These are phyloP conservation scores for Alectoria sarmentosa DNA, from an alignment of 495 filamentous ascomycete species.

Conservation along the genomic window DNA sequence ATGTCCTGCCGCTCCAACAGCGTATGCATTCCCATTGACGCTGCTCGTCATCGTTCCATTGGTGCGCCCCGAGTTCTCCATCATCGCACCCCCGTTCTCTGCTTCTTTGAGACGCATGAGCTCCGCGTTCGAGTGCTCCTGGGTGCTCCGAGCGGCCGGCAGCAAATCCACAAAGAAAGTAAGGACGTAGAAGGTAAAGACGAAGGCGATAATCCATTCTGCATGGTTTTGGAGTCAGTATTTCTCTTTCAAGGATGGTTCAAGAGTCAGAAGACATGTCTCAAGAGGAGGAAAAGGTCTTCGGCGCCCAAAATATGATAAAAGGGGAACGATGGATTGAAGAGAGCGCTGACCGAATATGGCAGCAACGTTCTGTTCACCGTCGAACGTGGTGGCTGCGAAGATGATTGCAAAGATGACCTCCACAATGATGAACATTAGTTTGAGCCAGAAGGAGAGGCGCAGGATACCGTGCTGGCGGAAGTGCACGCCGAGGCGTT, in stretches of 20 bases:
- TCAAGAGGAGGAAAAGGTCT: too few relatives aligned
- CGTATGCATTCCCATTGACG: slow-evolving; percentile 5
- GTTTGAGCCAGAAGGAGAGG: slow-evolving; percentile 74
- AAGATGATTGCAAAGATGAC: slow-evolving; percentile 65
- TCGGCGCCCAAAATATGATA: too few relatives aligned
- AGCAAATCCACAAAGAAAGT: slow-evolving; percentile 85
- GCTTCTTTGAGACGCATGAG: slow-evolving; percentile 32
- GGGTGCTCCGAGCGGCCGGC: slow-evolving; percentile 64
- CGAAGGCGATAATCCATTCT: slow-evolving; percentile 64
- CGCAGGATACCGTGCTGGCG: slow-evolving; percentile 65
- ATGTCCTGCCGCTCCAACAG: slow-evolving; percentile 2
- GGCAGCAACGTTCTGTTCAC: slow-evolving; percentile 47
- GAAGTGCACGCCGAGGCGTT: slow-evolving; percentile 71
- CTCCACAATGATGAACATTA: slow-evolving; percentile 58
- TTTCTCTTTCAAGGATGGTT: too few relatives aligned
- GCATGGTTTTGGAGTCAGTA: too few relatives aligned
- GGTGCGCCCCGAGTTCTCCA: neutral
- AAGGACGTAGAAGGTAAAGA: slow-evolving; percentile 86
- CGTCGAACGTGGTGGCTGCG: slow-evolving; percentile 36
- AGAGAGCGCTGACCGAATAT: too few relatives aligned
- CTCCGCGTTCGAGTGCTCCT: slow-evolving; percentile 31
- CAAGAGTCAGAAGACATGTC: too few relatives aligned
- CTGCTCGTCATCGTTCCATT: neutral
- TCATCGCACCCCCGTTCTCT: slow-evolving; percentile 15
- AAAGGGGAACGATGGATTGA: too few relatives aligned